Conservation (phyloP, 73 alveolate species). For the Paramecium biaurelia region DNA sequence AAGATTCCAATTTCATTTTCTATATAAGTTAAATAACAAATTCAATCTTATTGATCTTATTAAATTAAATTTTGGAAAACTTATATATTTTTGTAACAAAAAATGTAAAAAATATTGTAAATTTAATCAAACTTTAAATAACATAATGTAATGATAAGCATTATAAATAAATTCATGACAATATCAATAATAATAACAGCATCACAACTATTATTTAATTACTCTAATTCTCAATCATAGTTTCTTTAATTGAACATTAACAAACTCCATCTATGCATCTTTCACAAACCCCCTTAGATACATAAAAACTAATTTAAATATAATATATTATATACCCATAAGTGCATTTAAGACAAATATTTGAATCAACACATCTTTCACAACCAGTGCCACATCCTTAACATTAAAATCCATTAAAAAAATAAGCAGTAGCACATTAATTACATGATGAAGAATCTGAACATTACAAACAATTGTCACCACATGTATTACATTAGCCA, state of each 20-base stretch:
- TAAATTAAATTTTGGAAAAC: too few species aligned
- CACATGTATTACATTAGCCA: not conserved
- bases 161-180: not conserved
- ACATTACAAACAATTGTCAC: not conserved
- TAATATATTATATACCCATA: not conserved
- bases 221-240: not conserved
- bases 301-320: not conserved
- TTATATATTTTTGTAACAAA: too few species aligned
- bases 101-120: too few species aligned
- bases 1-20: too few species aligned
- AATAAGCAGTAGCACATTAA: conserved; percentile 20
- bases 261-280: conserved; percentile 36
- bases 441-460: not conserved
- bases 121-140: too few species aligned
- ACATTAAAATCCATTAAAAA: conserved; percentile 25
- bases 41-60: too few species aligned
- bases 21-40: too few species aligned
- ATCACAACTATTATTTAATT: not conserved
- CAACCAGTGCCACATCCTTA: conserved; percentile 31
- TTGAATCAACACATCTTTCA: conserved; percentile 16
- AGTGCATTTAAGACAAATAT: conserved; percentile 12
- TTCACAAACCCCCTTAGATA: not conserved
- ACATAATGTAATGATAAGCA: too few species aligned
- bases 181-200: not conserved
- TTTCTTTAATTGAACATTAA: conserved; percentile 27